phyloP scores from a whole-genome alignment of 1,284 basidiomycete genomes.

The Cutaneotrichosporon arboriforme region DNA sequence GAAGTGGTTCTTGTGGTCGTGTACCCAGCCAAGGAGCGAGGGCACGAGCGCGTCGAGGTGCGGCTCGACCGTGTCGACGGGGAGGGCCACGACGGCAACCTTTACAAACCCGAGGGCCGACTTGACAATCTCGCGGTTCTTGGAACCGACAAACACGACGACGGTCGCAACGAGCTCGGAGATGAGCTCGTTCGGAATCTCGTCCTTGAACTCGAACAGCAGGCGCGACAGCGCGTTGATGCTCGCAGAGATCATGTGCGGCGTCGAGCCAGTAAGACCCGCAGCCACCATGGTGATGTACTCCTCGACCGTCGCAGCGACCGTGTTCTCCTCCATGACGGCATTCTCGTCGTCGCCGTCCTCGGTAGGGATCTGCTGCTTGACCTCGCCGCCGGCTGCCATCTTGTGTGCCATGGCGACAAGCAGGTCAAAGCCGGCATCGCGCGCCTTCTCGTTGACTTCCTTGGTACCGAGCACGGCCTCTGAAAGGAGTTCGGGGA shows the following conservation, averaged over 20 bases:
- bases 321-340: conserved; percentile 59
- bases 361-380: conserved; percentile 64
- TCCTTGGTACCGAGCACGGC: conserved; percentile 97
- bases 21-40: conserved; percentile 81
- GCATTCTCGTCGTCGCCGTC: conserved; percentile 56
- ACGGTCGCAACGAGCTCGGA: conserved; percentile 81
- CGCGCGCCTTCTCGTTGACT: conserved; percentile 85
- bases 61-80: conserved; percentile 63
- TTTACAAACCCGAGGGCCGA: conserved; percentile 93
- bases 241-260: conserved; percentile 98
- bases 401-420: conserved; percentile 92
- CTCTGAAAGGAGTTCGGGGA: conserved; percentile 88
- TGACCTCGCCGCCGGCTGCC: conserved; percentile 77
- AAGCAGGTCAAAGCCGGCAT: conserved; percentile 83
- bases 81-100: conserved; percentile 80
- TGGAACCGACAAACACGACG: conserved; percentile 81
- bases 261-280: conserved; percentile 84
- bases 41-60: conserved; percentile 76
- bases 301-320: conserved; percentile 77
- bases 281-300: conserved; percentile 97
- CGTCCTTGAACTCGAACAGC: conserved; percentile 91
- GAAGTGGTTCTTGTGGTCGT: conserved; percentile 99
- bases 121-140: conserved; percentile 97
- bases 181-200: conserved; percentile 69
- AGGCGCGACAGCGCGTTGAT: conserved; percentile 90